These are phyloP conservation scores for Penicillium sp. DNA, from an alignment of 2,329 filamentous ascomycete genomes.

Conservation along the genomic window DNA sequence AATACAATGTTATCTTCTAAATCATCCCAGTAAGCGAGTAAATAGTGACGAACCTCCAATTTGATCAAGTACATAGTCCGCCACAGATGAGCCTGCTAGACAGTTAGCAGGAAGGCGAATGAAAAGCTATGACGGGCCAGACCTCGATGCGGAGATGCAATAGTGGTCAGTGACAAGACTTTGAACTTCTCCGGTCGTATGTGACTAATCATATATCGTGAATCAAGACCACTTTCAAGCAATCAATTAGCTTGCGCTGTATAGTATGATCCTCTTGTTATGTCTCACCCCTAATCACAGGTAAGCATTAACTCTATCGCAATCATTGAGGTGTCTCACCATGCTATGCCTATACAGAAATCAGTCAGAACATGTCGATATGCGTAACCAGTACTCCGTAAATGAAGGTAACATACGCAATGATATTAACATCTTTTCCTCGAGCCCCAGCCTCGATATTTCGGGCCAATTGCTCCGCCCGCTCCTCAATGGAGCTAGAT, in stretches of 20 bases:
- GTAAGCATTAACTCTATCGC: slow-evolving; percentile 11
- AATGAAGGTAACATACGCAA: slow-evolving; percentile 51
- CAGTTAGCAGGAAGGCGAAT: slow-evolving; percentile 11
- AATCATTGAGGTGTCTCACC: slow-evolving; percentile 32
- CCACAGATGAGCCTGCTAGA: slow-evolving; percentile 54
- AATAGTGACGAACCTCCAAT: slow-evolving; percentile 50
- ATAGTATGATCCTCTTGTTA: slow-evolving; percentile 5
- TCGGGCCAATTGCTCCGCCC: slow-evolving; percentile 54
- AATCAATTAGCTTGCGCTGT: slow-evolving; percentile 17
- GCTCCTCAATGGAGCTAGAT: slow-evolving; percentile 57
- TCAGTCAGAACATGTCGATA: neutral
- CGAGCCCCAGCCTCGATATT: slow-evolving; percentile 53
- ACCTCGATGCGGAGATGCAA: slow-evolving; percentile 61
- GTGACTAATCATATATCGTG: slow-evolving; percentile 62
- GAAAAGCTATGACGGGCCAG: neutral
- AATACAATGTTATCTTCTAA: neutral
- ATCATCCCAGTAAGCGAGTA: neutral
- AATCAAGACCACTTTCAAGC: slow-evolving; percentile 55
- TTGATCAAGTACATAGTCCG: slow-evolving; percentile 59
- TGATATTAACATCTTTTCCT: slow-evolving; percentile 62
- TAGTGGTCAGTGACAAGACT: slow-evolving; percentile 66
- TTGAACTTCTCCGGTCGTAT: slow-evolving; percentile 65
- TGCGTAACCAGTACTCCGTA: neutral
- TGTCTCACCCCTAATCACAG: slow-evolving; percentile 33
- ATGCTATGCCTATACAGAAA: slow-evolving; percentile 45